phyloP scores from a whole-genome alignment of 139 green algal species.

The Chlamydomonas sp. region DNA sequence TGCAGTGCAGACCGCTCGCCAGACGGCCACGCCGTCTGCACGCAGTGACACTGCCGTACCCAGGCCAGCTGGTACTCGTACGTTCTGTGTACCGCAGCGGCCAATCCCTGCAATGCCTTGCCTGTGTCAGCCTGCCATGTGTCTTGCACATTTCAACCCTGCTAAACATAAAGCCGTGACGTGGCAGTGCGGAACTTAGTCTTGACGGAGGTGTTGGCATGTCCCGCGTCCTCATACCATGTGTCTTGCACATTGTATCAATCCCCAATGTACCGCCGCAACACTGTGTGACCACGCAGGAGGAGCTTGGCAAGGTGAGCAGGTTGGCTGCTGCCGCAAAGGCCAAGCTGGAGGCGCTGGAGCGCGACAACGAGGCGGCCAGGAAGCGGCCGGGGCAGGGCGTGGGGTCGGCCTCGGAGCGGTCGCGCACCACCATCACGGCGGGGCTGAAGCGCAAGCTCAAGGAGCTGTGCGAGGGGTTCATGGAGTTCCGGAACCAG shows the following conservation, averaged over 20 bases:
- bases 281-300: slow-evolving; percentile 24
- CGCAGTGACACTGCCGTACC: too few relatives aligned
- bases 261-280: neutral
- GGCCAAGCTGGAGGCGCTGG: slow-evolving; percentile 80
- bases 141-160: neutral
- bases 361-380: slow-evolving; percentile 81
- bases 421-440: slow-evolving; percentile 91
- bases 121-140: neutral
- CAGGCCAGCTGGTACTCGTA: too few relatives aligned
- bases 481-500: slow-evolving; percentile 78
- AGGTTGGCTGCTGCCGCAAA: slow-evolving; percentile 80
- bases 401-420: slow-evolving; percentile 77
- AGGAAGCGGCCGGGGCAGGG: slow-evolving; percentile 71
- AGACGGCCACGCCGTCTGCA: too few relatives aligned
- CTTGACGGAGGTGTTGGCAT: neutral
- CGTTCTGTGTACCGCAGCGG: too few relatives aligned
- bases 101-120: neutral
- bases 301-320: slow-evolving; percentile 77
- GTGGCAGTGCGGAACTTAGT: too few relatives aligned
- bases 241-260: too few relatives aligned
- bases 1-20: too few relatives aligned
- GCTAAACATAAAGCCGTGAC: too few relatives aligned
- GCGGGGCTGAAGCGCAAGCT: slow-evolving; percentile 93
- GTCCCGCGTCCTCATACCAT: neutral
- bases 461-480: slow-evolving; percentile 93